phyloP scores from a whole-genome alignment of 2,329 filamentous ascomycete species.

The Penicillium corylophilum region DNA sequence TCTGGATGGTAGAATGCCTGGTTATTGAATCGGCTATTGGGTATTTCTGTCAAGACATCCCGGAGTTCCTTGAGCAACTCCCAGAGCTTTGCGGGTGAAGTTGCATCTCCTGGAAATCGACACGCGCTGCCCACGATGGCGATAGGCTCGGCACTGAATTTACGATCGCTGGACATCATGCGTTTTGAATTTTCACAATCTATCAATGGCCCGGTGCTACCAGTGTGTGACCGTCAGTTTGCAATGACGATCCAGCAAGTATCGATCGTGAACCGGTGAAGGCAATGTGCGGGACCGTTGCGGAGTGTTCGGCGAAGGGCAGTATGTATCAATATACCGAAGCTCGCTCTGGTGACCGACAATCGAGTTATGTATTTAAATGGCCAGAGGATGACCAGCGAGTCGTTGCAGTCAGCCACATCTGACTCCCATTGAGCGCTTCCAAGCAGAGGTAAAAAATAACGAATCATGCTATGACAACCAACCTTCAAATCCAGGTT shows the following conservation, averaged over 20 bases:
- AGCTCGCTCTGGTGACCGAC: background rate
- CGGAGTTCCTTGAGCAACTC: constrained; percentile 25
- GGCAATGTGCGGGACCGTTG: constrained; percentile 3
- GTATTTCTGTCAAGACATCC: constrained; percentile 23
- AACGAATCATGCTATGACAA: constrained; percentile 12
- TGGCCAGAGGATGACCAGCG: constrained; percentile 2
- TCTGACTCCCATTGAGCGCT: constrained; percentile 11
- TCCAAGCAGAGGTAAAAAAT: background rate
- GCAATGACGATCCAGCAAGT: constrained; percentile 4
- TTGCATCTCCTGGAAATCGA: constrained; percentile 26
- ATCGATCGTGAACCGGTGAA: constrained; percentile 3
- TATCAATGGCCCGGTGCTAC: constrained; percentile 3
- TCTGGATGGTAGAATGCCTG: constrained; percentile 26
- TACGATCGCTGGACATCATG: constrained; percentile 15
- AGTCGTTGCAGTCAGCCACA: constrained; percentile 8
- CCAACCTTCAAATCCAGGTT: background rate
- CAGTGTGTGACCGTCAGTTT: constrained; percentile 4
- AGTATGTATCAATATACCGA: constrained; percentile 13
- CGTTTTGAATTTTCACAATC: constrained; percentile 3
- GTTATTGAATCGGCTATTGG: constrained; percentile 22
- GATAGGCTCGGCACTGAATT: constrained; percentile 20
- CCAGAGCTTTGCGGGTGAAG: constrained; percentile 26
- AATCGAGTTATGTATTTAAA: constrained; percentile 9
- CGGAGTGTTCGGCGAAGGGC: constrained; percentile 1
- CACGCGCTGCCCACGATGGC: constrained; percentile 29